phyloP scores from a whole-genome alignment of 192 early-diverging fungal genomes.

The Coemansia sp. region DNA sequence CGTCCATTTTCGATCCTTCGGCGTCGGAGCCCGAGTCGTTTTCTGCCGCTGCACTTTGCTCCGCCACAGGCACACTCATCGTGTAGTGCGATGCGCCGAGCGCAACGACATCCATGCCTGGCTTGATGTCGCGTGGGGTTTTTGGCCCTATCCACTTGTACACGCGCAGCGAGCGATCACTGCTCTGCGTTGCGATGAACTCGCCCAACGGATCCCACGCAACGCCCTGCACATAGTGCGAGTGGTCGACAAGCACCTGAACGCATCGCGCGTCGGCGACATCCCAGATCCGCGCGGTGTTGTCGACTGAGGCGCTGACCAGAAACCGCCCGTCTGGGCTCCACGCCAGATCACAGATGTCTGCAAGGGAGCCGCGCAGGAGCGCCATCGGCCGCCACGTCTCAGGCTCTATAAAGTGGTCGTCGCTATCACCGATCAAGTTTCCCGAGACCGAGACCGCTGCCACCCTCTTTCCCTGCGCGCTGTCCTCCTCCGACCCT shows the following conservation, averaged over 20 bases:
- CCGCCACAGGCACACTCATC: constrained; percentile 12
- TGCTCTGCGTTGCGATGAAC: constrained; percentile 89
- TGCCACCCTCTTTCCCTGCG: not conserved
- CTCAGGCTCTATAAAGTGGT: constrained; percentile 55
- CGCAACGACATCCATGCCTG: constrained; percentile 22
- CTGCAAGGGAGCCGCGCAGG: constrained; percentile 73
- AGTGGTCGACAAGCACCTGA: constrained; percentile 77
- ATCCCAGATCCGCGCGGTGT: constrained; percentile 84
- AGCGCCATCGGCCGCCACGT: constrained; percentile 71
- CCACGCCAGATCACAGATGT: constrained; percentile 94
- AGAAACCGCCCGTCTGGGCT: constrained; percentile 82
- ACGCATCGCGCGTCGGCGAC: constrained; percentile 69
- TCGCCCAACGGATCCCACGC: constrained; percentile 90
- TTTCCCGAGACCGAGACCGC: not conserved
- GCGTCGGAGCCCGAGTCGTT: not conserved
- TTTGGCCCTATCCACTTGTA: constrained; percentile 43
- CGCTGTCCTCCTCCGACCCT: constrained; percentile 22
- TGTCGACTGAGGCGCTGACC: constrained; percentile 85
- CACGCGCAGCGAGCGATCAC: constrained; percentile 71
- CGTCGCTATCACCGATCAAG: constrained; percentile 8
- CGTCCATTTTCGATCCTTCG: not conserved
- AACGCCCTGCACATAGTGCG: constrained; percentile 95
- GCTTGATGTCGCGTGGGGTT: constrained; percentile 11
- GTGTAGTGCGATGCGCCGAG: constrained; percentile 37
- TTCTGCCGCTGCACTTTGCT: not conserved